These are phyloP conservation scores for Hanseniaspora guilliermondii DNA, from an alignment of 805 yeast genomes.

Conservation along the genomic window DNA sequence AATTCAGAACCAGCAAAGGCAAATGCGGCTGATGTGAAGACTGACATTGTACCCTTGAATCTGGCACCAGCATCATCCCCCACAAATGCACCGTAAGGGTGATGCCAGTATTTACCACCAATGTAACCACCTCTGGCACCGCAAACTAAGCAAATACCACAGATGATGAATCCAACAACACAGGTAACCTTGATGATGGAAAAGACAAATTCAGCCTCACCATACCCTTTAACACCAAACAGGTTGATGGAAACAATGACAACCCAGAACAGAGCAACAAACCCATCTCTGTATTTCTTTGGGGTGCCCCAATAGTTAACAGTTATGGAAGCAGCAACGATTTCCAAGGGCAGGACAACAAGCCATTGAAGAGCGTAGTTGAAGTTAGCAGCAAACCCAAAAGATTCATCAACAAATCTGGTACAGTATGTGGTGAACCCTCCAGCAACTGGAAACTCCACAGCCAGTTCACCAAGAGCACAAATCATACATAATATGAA, in stretches of 20 bases:
- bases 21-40: constrained; percentile 65
- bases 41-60: constrained; percentile 57
- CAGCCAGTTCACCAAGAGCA: constrained; percentile 48
- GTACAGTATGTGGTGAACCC: constrained; percentile 49
- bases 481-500: constrained; percentile 49
- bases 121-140: constrained; percentile 40
- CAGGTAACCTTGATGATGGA: constrained; percentile 39
- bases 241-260: constrained; percentile 37
- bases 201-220: constrained; percentile 41
- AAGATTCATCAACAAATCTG: constrained; percentile 46
- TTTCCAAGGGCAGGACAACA: constrained; percentile 38
- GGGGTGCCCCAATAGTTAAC: constrained; percentile 39
- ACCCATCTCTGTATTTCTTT: constrained; percentile 37
- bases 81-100: constrained; percentile 40
- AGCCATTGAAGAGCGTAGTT: constrained; percentile 43
- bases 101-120: constrained; percentile 39
- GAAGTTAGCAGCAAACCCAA: constrained; percentile 53
- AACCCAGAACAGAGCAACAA: constrained; percentile 38
- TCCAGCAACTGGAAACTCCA: constrained; percentile 52
- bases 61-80: constrained; percentile 28
- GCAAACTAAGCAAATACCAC: constrained; percentile 34
- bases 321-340: constrained; percentile 42
- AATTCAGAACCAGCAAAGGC: constrained; percentile 67
- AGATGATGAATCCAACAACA: constrained; percentile 41
- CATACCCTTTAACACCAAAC: constrained; percentile 44